Evolutionary conservation across 352 stramenopile species (phyloP), one percentile per base, ranked within the genome.

Genomic region (Phytophthora ohioensis): DNA sequence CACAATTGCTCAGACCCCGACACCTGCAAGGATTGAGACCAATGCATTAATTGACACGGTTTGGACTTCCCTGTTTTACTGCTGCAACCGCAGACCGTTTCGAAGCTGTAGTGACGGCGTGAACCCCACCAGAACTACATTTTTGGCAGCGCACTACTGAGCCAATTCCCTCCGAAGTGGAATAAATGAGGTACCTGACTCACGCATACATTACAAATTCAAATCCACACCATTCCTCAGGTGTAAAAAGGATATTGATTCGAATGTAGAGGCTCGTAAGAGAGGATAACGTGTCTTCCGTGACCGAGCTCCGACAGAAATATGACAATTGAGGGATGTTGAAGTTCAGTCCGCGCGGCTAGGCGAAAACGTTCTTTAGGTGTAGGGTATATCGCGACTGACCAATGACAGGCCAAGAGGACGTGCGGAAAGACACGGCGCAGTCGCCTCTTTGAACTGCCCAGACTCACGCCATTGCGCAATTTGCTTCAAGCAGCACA

Each of bases 401-500:
- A 2, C 12, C 45, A 52, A 45, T 45, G 39, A n/a, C 1, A 45
- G 39, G 39, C 1, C 1, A 27, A 66, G 41, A 54, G 49, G 60
- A 47, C 48, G 59, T 35, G 45, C 35, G 65, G 30, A 70, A 74
- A 64, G 51, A 73, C 35, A 61, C 43, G 27, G 34, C 35, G 30
- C 21, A 52, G 38, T 63, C 57, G 39, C 47, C 51, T 70, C 51
- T 67, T 69, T 68, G 51, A 67, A 32, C 46, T 3, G 31, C 43
- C 15, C 15, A 34, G 4, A 30, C 5, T 38, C 7, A 21, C 34
- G n/a, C 41, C 72, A 80, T 69, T 59, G 13, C 39, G 48, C 59
- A 80, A 75, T 78, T 78, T 64, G 53, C 64, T 59, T 58, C 57
- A 57, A 67, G 62, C 36, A 31, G 12, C 42, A 32, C 57, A 76